Conservation (phyloP, 176 grass and related monocot genomes). For the Pharus latifolius region DNA sequence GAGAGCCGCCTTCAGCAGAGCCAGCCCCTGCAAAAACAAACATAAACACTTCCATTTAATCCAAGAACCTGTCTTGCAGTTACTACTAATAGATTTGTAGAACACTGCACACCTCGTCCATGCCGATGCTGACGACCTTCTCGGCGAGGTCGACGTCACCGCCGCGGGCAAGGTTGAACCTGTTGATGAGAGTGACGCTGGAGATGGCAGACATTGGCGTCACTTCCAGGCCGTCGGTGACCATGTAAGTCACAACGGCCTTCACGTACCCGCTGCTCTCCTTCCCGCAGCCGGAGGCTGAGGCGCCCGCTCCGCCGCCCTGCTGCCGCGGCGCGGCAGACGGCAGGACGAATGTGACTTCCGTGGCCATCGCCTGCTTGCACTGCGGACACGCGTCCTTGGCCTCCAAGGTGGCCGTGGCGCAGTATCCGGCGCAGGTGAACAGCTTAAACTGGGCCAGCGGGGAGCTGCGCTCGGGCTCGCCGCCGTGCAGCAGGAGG, state of each 20-base stretch:
- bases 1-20: slow-evolving; percentile 28
- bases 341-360: slow-evolving; percentile 9
- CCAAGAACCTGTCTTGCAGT: too few relatives aligned
- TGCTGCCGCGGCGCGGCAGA: not conserved
- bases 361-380: slow-evolving; percentile 1
- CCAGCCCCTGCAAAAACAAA: not conserved
- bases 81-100: too few relatives aligned
- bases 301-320: too few relatives aligned
- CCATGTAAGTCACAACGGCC: slow-evolving; percentile 36
- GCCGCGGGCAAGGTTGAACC: slow-evolving; percentile 1
- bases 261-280: slow-evolving; percentile 34
- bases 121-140: slow-evolving; percentile 33
- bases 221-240: slow-evolving; percentile 36
- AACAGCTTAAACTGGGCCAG: slow-evolving; percentile 10
- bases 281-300: not conserved
- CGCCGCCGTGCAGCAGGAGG: slow-evolving; percentile 8
- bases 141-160: slow-evolving; percentile 26
- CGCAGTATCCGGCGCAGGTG: slow-evolving; percentile 12
- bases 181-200: slow-evolving; percentile 31
- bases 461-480: not conserved
- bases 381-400: slow-evolving; percentile 11
- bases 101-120: slow-evolving; percentile 6
- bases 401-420: slow-evolving; percentile 6
- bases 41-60: too few relatives aligned
- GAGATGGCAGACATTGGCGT: slow-evolving; percentile 60